A percentile compares a stretch with the other conserved stretches of the same genome.
Evolutionary conservation across 495 filamentous ascomycete genomes (phyloP).

Genomic region (Penicillium silybi): DNA sequence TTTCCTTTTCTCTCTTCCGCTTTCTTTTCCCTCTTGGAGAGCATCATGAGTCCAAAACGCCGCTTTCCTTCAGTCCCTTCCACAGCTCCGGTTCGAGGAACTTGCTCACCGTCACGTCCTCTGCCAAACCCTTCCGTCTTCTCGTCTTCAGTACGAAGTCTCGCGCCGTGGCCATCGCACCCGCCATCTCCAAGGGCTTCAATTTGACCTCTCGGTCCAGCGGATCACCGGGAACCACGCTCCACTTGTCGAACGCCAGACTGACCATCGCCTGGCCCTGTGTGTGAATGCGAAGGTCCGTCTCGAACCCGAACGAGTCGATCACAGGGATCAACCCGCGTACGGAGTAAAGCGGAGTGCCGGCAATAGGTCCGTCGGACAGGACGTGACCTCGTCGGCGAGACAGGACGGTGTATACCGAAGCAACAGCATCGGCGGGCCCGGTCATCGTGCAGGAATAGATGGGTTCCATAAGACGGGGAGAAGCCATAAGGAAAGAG

Average conservation of each 20-base stretch:
- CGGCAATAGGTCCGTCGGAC: constrained; percentile 86
- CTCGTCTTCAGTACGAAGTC: constrained; percentile 97
- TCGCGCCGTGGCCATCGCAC: constrained; percentile 79
- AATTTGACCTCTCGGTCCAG: constrained; percentile 81
- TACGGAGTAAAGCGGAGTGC: constrained; percentile 91
- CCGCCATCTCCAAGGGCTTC: constrained; percentile 80
- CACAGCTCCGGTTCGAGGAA: constrained; percentile 94
- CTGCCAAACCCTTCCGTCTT: constrained; percentile 85
- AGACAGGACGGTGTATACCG: constrained; percentile 87
- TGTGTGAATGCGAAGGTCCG: constrained; percentile 91
- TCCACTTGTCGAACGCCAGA: constrained; percentile 95
- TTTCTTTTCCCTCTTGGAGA: not conserved
- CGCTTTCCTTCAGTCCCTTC: constrained; percentile 81
- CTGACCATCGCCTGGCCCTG: constrained; percentile 86
- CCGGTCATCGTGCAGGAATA: constrained; percentile 91
- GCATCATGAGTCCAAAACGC: constrained; percentile 68
- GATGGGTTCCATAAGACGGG: constrained; percentile 91
- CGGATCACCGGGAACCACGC: constrained; percentile 90
- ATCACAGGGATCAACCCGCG: constrained; percentile 91
- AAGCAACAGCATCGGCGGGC: constrained; percentile 82
- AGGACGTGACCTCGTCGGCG: constrained; percentile 88
- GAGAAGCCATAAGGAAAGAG: constrained; percentile 94
- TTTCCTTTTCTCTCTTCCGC: not conserved
- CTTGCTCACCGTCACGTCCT: constrained; percentile 92
- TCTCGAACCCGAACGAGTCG: constrained; percentile 96